These are phyloP conservation scores for Cucurbita argyrosperma DNA, from an alignment of 306 rosid genomes.

Conservation along the genomic window DNA sequence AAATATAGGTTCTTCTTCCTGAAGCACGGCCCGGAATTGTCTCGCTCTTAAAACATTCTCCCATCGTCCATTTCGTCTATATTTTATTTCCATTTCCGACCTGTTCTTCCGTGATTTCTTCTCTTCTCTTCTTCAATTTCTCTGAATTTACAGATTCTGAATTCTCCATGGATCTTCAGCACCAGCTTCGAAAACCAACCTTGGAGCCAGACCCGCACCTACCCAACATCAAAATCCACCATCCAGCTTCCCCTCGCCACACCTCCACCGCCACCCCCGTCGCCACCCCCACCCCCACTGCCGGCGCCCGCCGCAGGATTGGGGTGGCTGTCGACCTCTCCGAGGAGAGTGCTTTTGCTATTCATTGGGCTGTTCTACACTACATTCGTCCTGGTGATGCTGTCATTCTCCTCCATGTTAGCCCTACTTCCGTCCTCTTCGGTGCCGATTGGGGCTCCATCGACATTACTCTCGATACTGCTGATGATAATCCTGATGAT, in stretches of 20 bases:
- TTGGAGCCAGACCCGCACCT: conserved; percentile 48
- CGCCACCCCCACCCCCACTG: conserved; percentile 77
- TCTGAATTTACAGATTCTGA: neutral
- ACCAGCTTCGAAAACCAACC: conserved; percentile 19
- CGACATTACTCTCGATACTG: conserved; percentile 42
- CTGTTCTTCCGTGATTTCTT: neutral
- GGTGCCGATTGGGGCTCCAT: conserved; percentile 98
- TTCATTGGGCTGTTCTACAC: conserved; percentile 86
- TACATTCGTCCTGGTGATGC: conserved; percentile 96
- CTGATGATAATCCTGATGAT: conserved; percentile 19
- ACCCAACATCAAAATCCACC: conserved; percentile 80
- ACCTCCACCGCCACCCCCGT: conserved; percentile 17
- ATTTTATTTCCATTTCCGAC: neutral
- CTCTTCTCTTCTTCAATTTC: neutral
- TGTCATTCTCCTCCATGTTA: conserved; percentile 90
- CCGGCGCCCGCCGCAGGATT: conserved; percentile 86
- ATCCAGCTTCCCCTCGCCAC: conserved; percentile 29
- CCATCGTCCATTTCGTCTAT: neutral
- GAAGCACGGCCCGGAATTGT: no score
- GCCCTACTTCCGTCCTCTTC: conserved; percentile 84
- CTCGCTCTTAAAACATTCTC: neutral
- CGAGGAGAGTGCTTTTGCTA: conserved; percentile 90
- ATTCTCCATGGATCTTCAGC: conserved; percentile 24
- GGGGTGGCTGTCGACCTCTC: conserved; percentile 96
- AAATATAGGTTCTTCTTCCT: no score